Evolutionary conservation across 352 stramenopile genomes (phyloP), one percentile per base, ranked within the genome.

Genomic region (Pythium oligandrum): DNA sequence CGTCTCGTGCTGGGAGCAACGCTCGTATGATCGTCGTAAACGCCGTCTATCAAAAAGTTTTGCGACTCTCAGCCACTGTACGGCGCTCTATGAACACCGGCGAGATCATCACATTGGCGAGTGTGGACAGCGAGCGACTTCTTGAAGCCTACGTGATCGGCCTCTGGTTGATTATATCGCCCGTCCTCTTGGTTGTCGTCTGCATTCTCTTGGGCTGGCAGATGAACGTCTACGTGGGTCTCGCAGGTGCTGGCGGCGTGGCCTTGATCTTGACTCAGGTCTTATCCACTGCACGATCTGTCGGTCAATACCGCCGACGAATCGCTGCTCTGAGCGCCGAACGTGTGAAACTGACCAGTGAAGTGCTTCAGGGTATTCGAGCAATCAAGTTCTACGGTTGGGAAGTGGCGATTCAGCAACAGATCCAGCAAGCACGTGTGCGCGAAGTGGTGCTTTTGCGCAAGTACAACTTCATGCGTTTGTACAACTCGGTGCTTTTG

Each of bases 331-430:
- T 72, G 10, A 60, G 68, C 17, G 63, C 79, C 4, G 66, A 88
- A n/a, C 75, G 93, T 2, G 88, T 98, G 7, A 95, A 96, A 64
- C 83, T 97, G 56, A 94, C 93, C 37, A 96, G 90, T 39, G 93
- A 98, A 69, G 83, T 95, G 5, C 66, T 98, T 4, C 64, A 86
- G 8, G 93, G 91, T 6, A 91, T 96, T 33, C 72, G 88, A 36
- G 83, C 87, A 37, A 83, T 97, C 54, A 97, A 97, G 61, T 93
- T 96, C 59, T 95, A 96, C 59, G 83, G 78, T 6, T 97, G 87
- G 87, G 71, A 83, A 46, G 61, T 73, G n/a, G 80, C 66, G 10
- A 48, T 82, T 2, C 66, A 66, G 9, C 64, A 35, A 10, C 75
- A 68, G 11, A 66, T 86, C 5, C 59, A 74, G 44, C 40, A 46